phyloP scores from a whole-genome alignment of 805 yeast species.

The Candida tammaniensis region DNA sequence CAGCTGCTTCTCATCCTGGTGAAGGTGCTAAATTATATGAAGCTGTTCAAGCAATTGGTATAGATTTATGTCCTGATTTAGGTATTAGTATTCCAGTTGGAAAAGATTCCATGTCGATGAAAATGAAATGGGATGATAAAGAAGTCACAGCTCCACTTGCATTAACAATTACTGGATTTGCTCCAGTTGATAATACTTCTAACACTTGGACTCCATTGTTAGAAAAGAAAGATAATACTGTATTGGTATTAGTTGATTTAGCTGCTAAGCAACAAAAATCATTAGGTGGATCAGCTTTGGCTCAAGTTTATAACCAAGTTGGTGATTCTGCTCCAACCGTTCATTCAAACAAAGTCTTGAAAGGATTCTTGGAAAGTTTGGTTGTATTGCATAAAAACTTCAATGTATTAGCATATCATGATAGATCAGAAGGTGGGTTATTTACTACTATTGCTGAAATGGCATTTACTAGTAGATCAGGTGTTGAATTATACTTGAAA shows the following conservation, averaged over 20 bases:
- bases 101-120: conserved; percentile 98
- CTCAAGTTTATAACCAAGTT: conserved; percentile 88
- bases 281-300: conserved; percentile 91
- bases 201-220: conserved; percentile 95
- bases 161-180: conserved; percentile 86
- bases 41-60: conserved; percentile 94
- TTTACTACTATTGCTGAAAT: conserved; percentile 82
- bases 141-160: conserved; percentile 97
- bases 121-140: conserved; percentile 92
- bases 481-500: conserved; percentile 56
- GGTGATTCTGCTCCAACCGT: conserved; percentile 86
- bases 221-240: conserved; percentile 50
- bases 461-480: conserved; percentile 96
- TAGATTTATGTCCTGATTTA: conserved; percentile 89
- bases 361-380: conserved; percentile 66
- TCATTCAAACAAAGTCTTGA: conserved; percentile 60
- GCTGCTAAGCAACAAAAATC: conserved; percentile 50
- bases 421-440: conserved; percentile 95
- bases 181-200: conserved; percentile 79
- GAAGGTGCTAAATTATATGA: conserved; percentile 94
- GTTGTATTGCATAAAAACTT: conserved; percentile 65
- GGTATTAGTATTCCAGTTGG: conserved; percentile 96
- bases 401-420: conserved; percentile 86
- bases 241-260: conserved; percentile 77
- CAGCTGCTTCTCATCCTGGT: conserved; percentile 91